Conservation (phyloP, 805 yeast genomes). For the Yamadazyma insecticola region DNA sequence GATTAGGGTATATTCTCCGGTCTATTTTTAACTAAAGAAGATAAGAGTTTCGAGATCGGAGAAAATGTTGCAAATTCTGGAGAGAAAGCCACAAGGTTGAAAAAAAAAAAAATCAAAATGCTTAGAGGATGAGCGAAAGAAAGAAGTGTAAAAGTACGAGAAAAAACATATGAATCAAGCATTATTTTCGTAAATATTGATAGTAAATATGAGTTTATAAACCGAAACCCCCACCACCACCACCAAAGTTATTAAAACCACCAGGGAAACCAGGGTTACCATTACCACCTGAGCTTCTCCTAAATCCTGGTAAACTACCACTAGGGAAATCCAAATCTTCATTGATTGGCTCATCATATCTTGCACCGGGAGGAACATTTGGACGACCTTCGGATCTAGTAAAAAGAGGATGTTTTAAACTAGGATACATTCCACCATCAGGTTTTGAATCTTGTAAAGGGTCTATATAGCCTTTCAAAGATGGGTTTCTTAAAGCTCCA, state of each 20-base stretch:
- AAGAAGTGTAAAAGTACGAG: too few relatives aligned
- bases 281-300: conserved; percentile 19
- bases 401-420: conserved; percentile 49
- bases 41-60: too few relatives aligned
- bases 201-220: too few relatives aligned
- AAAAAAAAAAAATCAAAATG: too few relatives aligned
- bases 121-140: too few relatives aligned
- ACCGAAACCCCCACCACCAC: conserved; percentile 7
- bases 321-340: conserved; percentile 42
- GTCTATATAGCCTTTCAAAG: conserved; percentile 38
- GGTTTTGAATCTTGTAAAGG: conserved; percentile 24
- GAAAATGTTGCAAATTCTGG: too few relatives aligned
- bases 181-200: too few relatives aligned
- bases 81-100: too few relatives aligned
- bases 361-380: conserved; percentile 28
- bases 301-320: conserved; percentile 40
- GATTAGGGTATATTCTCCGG: too few relatives aligned
- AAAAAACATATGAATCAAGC: too few relatives aligned
- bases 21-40: too few relatives aligned
- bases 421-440: conserved; percentile 54
- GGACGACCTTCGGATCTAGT: conserved; percentile 19
- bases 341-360: conserved; percentile 49
- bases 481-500: conserved; percentile 34
- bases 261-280: conserved; percentile 7
- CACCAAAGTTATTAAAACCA: conserved; percentile 10